phyloP scores from a whole-genome alignment of 805 yeast genomes.

The Pichia scutulata region DNA sequence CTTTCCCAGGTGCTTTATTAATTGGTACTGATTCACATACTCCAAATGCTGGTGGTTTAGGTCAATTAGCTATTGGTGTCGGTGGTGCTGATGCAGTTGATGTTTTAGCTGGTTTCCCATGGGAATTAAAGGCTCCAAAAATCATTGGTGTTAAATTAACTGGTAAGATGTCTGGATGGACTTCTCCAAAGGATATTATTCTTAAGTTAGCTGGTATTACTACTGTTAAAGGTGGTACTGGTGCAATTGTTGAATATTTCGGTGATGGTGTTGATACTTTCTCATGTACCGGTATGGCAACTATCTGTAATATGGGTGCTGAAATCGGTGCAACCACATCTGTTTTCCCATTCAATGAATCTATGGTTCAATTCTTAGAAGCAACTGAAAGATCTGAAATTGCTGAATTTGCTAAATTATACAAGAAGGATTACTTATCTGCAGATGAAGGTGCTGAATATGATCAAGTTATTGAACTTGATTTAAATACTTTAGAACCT shows the following conservation, averaged over 20 bases:
- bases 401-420: constrained; percentile 60
- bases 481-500: constrained; percentile 83
- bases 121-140: constrained; percentile 98
- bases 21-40: constrained; percentile 98
- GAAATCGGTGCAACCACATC: constrained; percentile 99
- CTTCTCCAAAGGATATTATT: constrained; percentile 95
- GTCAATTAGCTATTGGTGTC: constrained; percentile 97
- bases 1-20: constrained; percentile 96
- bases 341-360: constrained; percentile 77
- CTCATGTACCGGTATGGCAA: constrained; percentile 98
- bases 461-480: constrained; percentile 87
- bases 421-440: constrained; percentile 45
- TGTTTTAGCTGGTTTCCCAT: constrained; percentile 92
- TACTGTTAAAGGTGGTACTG: constrained; percentile 98
- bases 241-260: constrained; percentile 90
- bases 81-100: constrained; percentile 99
- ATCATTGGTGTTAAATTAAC: constrained; percentile 88
- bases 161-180: constrained; percentile 87
- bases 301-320: constrained; percentile 99
- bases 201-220: constrained; percentile 84
- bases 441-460: constrained; percentile 89
- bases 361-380: constrained; percentile 49
- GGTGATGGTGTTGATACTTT: constrained; percentile 88
- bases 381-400: constrained; percentile 82
- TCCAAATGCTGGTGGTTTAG: constrained; percentile 98